Conservation (phyloP, 345 rosid species). For the Hirschfeldia incana region DNA sequence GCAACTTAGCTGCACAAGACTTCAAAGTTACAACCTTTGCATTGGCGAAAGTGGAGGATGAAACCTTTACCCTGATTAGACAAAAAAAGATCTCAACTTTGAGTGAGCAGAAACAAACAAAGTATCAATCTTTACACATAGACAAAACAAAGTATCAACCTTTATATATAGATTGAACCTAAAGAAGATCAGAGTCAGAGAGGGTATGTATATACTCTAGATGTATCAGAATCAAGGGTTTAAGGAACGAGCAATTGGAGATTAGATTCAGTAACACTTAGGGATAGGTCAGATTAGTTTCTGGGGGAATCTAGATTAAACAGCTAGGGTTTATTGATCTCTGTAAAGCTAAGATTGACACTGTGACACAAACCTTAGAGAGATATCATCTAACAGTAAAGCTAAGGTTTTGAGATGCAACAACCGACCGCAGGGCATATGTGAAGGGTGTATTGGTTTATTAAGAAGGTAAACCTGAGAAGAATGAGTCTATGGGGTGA, state of each 20-base stretch:
- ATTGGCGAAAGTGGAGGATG: slow-evolving; percentile 11
- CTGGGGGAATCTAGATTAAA: not conserved
- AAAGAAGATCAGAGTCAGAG: not conserved
- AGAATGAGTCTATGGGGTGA: not conserved
- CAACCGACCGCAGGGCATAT: not conserved
- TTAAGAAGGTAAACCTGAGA: slow-evolving; percentile 19
- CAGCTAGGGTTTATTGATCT: slow-evolving; percentile 7
- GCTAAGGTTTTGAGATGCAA: not conserved
- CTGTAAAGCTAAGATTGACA: not conserved
- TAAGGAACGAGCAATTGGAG: not conserved
- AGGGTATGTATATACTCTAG: not conserved
- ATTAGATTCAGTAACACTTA: not conserved
- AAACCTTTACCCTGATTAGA: slow-evolving; percentile 18
- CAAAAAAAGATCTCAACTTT: not conserved
- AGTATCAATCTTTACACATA: not conserved
- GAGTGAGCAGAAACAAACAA: not conserved
- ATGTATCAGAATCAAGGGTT: not conserved
- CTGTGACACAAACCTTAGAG: not conserved
- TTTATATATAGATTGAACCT: not conserved
- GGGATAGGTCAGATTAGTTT: not conserved
- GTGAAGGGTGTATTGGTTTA: not conserved
- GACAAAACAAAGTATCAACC: not conserved
- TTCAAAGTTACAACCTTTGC: slow-evolving; percentile 32
- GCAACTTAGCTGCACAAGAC: not conserved
- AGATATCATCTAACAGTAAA: not conserved